Conservation (phyloP, 805 yeast species). For the Debaryomyces tyrocola region DNA sequence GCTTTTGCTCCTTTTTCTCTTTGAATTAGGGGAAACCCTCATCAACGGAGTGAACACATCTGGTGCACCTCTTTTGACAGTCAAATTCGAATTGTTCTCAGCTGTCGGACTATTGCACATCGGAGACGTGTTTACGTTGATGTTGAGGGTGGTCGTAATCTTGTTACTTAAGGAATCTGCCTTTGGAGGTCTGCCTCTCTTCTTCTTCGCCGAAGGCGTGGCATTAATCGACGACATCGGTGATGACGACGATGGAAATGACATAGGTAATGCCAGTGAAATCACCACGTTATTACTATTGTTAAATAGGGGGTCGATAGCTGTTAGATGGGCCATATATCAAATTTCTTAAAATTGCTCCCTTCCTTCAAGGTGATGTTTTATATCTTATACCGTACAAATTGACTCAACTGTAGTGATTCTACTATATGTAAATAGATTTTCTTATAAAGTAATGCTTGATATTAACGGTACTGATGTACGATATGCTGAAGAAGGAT, state of each 20-base stretch:
- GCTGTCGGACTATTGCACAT: slow-evolving; percentile 36
- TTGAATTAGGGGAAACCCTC: slow-evolving; percentile 37
- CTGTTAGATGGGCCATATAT: background rate
- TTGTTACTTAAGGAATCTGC: slow-evolving; percentile 35
- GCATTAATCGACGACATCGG: background rate
- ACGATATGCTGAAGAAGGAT: background rate
- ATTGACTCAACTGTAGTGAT: no score
- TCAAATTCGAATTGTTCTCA: slow-evolving; percentile 37
- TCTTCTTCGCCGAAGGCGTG: slow-evolving; percentile 32
- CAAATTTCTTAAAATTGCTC: background rate
- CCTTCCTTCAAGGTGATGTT: no score
- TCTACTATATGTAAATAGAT: no score
- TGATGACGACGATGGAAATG: background rate
- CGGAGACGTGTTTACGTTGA: slow-evolving; percentile 40
- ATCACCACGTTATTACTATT: background rate
- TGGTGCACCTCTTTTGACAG: slow-evolving; percentile 41
- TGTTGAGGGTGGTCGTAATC: slow-evolving; percentile 41
- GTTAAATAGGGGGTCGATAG: background rate
- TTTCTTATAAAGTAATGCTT: background rate
- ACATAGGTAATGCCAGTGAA: background rate
- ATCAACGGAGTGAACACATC: slow-evolving; percentile 44
- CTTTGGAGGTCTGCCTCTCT: slow-evolving; percentile 49
- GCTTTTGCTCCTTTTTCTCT: slow-evolving; percentile 11
- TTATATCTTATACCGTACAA: no score
- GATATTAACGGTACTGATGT: background rate